Evolutionary conservation across 2,329 filamentous ascomycete genomes (phyloP).

Genomic region (Nemania sp.): DNA sequence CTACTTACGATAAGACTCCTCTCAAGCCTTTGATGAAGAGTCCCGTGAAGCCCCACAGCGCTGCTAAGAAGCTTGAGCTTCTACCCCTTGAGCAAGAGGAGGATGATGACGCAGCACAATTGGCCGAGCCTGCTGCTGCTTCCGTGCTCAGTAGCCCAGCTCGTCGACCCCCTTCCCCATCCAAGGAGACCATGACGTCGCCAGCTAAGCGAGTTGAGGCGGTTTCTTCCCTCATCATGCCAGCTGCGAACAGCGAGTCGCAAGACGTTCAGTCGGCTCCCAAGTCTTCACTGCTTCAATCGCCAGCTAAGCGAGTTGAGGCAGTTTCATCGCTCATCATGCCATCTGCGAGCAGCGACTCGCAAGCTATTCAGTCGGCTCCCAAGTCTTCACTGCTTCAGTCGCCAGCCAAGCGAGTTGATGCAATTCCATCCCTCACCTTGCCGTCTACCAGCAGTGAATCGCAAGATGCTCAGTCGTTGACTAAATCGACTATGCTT

Average conservation of each 20-base stretch:
- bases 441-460: constrained; percentile 36
- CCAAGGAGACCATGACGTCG: constrained; percentile 60
- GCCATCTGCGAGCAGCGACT: constrained; percentile 34
- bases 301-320: constrained; percentile 59
- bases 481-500: constrained; percentile 54
- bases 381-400: too few species aligned
- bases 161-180: constrained; percentile 58
- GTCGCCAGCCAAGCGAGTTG: constrained; percentile 61
- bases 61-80: constrained; percentile 44
- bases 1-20: constrained; percentile 54
- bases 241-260: constrained; percentile 35
- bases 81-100: constrained; percentile 32
- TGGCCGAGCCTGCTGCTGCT: constrained; percentile 43
- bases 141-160: constrained; percentile 58
- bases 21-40: constrained; percentile 59
- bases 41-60: constrained; percentile 55
- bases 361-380: constrained; percentile 46
- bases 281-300: constrained; percentile 56
- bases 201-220: constrained; percentile 60
- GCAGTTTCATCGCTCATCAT: constrained; percentile 39
- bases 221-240: constrained; percentile 37
- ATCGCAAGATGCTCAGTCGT: constrained; percentile 45
- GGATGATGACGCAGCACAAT: constrained; percentile 39
- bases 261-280: constrained; percentile 48
- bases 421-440: constrained; percentile 42